Percentiles rank a stretch among this genome's conserved stretches.
These are phyloP conservation scores for Nicotiana tomentosiformis DNA, from an alignment of 257 asterid genomes.

Conservation along the genomic window DNA sequence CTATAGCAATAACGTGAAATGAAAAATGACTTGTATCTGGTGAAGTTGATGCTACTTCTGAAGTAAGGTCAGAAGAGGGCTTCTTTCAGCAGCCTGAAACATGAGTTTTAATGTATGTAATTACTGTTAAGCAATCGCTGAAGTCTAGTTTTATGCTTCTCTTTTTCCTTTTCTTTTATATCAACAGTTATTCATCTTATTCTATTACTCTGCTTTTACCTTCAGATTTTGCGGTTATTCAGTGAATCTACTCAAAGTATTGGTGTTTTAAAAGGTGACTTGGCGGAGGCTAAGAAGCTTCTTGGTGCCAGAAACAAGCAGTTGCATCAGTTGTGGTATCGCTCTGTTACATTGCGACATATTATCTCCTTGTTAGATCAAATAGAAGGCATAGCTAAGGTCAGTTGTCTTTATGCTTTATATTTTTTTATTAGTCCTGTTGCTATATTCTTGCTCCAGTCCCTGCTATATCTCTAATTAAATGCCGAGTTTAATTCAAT, in stretches of 20 bases:
- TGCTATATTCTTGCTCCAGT: background rate
- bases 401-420: constrained; percentile 19
- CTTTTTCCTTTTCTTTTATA: background rate
- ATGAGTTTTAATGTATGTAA: background rate
- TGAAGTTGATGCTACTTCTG: background rate
- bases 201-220: constrained; percentile 6
- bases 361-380: constrained; percentile 91
- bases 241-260: constrained; percentile 94
- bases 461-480: background rate
- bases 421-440: background rate
- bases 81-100: background rate
- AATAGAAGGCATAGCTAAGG: constrained; percentile 98
- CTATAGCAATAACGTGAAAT: background rate
- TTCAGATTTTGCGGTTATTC: constrained; percentile 91
- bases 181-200: background rate
- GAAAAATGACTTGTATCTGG: background rate
- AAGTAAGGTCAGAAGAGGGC: background rate
- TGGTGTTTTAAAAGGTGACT: constrained; percentile 72
- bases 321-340: constrained; percentile 95
- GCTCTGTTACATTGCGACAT: constrained; percentile 97
- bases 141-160: constrained; percentile 1
- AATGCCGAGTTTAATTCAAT: background rate
- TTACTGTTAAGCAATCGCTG: background rate
- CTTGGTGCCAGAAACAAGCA: constrained; percentile 94
- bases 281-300: constrained; percentile 78